These are phyloP conservation scores for Calocera viscosa DNA, from an alignment of 768 basidiomycete species.

Conservation along the genomic window DNA sequence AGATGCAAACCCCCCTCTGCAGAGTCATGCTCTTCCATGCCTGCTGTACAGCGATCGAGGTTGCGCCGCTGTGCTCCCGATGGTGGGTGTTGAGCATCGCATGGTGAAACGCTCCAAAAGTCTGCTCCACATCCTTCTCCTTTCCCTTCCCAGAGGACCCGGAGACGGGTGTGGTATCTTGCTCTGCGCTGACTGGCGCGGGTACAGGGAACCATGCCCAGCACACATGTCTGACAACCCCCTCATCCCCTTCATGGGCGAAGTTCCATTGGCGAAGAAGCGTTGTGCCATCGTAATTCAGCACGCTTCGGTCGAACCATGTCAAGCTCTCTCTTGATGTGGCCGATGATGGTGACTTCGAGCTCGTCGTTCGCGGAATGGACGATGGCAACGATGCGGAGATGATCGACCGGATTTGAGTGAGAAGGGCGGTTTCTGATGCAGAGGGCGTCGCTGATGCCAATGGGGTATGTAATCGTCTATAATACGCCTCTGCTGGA, in stretches of 20 bases:
- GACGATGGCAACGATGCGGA: neutral
- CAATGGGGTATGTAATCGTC: neutral
- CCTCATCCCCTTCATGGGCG: conserved; percentile 48
- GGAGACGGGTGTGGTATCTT: conserved; percentile 15
- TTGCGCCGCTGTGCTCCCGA: conserved; percentile 32
- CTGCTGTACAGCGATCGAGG: conserved; percentile 27
- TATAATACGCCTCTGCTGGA: neutral
- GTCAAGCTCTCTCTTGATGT: neutral
- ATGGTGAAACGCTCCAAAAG: conserved; percentile 28
- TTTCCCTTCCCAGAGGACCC: conserved; percentile 17
- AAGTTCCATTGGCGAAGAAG: conserved; percentile 56
- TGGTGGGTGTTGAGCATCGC: conserved; percentile 45
- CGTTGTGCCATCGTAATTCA: neutral
- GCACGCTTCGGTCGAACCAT: neutral
- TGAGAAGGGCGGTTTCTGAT: neutral
- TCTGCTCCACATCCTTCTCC: conserved; percentile 17
- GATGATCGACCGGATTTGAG: neutral
- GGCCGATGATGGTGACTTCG: neutral
- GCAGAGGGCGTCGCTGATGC: neutral
- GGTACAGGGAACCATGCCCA: conserved; percentile 42
- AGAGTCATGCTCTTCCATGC: neutral
- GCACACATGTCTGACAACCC: conserved; percentile 58
- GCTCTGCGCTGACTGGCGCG: conserved; percentile 11
- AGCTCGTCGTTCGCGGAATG: neutral
- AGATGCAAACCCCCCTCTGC: conserved; percentile 53